A percentile compares a stretch with the other conserved stretches of the same genome.
Evolutionary conservation across 2,329 filamentous ascomycete genomes (phyloP).

Genomic region (Cladosporium colombiae): DNA sequence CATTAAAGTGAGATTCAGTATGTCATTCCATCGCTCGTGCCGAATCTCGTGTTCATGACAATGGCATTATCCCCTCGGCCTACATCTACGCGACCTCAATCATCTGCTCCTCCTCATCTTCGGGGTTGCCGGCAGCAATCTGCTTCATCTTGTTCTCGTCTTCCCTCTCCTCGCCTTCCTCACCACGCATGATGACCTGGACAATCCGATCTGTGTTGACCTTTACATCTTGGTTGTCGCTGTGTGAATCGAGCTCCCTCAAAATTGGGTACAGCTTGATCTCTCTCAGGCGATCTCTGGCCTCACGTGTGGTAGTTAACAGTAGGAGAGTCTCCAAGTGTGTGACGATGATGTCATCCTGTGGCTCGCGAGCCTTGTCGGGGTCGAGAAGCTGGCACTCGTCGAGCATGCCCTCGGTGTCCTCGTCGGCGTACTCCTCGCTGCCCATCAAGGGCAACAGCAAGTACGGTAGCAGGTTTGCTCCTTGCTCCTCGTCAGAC

Average conservation of each 20-base stretch:
- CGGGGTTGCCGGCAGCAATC: conserved; percentile 33
- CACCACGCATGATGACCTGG: conserved; percentile 82
- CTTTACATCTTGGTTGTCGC: conserved; percentile 75
- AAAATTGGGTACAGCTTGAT: conserved; percentile 88
- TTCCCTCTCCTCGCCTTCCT: conserved; percentile 59
- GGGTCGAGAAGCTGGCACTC: conserved; percentile 87
- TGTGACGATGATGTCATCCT: conserved; percentile 74
- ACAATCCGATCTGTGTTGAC: conserved; percentile 89
- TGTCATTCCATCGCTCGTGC: background rate
- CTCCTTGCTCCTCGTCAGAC: conserved; percentile 59
- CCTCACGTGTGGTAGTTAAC: conserved; percentile 74
- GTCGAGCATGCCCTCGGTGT: conserved; percentile 80
- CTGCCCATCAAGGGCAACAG: conserved; percentile 83
- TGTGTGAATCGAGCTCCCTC: conserved; percentile 77
- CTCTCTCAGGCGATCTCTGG: conserved; percentile 70
- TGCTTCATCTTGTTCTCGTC: conserved; percentile 45
- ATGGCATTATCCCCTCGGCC: background rate
- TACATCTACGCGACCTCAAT: conserved; percentile 40
- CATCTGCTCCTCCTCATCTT: conserved; percentile 42
- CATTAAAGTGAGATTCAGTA: background rate
- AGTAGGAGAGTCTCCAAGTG: conserved; percentile 88
- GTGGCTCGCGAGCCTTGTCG: conserved; percentile 82
- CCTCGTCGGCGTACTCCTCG: conserved; percentile 86
- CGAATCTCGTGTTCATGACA: background rate
- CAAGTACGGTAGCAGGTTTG: conserved; percentile 85